A percentile compares a stretch with the other conserved stretches of the same genome.
Evolutionary conservation across 495 filamentous ascomycete species (phyloP).

Genomic region (Penicillium ucsense): DNA sequence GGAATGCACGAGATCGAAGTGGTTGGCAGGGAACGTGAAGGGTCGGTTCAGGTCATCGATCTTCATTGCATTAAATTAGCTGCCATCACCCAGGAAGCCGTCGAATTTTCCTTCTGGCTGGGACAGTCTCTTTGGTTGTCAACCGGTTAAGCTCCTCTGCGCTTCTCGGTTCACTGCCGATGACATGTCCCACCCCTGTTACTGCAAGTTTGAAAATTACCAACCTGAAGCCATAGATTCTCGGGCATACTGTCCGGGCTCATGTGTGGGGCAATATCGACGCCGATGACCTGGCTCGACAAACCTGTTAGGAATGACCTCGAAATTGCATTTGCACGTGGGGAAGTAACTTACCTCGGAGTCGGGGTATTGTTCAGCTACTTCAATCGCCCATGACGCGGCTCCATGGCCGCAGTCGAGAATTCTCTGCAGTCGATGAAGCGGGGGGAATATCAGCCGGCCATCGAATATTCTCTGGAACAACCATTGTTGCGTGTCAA

Average conservation of each 20-base stretch:
- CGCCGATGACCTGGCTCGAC: slow-evolving; percentile 57
- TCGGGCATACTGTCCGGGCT: slow-evolving; percentile 56
- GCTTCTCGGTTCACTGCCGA: no score
- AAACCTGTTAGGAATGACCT: slow-evolving; percentile 8
- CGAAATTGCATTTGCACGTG: not conserved
- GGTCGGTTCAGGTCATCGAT: slow-evolving; percentile 70
- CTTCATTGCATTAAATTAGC: slow-evolving; percentile 29
- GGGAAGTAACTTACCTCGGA: slow-evolving; percentile 50
- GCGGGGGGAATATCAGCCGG: slow-evolving; percentile 70
- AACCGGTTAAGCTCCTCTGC: no score
- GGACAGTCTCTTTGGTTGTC: not conserved
- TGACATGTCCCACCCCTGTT: no score
- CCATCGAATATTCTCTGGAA: slow-evolving; percentile 65
- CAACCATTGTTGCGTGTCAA: slow-evolving; percentile 60
- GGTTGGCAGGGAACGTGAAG: slow-evolving; percentile 63
- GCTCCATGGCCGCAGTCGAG: slow-evolving; percentile 73
- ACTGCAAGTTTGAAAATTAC: slow-evolving; percentile 6
- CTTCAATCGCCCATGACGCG: slow-evolving; percentile 50
- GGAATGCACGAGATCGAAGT: slow-evolving; percentile 89
- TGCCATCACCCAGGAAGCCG: not conserved
- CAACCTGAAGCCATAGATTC: slow-evolving; percentile 62
- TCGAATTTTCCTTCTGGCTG: not conserved
- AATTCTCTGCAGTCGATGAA: slow-evolving; percentile 51
- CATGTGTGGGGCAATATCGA: slow-evolving; percentile 72
- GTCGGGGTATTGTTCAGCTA: slow-evolving; percentile 57